Conservation (phyloP, 768 basidiomycete species). For the Tricholoma flavovirens region DNA sequence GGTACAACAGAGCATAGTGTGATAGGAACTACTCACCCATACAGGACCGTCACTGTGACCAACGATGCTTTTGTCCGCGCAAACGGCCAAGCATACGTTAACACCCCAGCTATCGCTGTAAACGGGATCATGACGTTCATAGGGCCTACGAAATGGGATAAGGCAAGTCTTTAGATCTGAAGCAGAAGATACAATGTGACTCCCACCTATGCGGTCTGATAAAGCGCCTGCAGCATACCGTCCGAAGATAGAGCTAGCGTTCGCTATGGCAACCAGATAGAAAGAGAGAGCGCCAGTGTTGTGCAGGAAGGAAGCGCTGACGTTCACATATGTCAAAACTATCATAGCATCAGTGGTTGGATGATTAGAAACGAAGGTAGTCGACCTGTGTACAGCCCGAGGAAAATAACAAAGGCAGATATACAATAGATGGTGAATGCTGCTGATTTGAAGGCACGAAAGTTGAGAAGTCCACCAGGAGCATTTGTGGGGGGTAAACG, state of each 20-base stretch:
- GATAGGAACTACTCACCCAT: slow-evolving; percentile 41
- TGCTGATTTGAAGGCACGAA: slow-evolving; percentile 42
- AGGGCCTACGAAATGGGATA: slow-evolving; percentile 34
- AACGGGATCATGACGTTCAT: slow-evolving; percentile 68
- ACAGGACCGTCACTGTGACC: slow-evolving; percentile 51
- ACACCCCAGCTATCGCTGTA: slow-evolving; percentile 45
- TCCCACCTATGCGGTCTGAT: slow-evolving; percentile 48
- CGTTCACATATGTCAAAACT: slow-evolving; percentile 67
- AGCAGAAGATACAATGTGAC: neutral
- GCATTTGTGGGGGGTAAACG: slow-evolving; percentile 50
- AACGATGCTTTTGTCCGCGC: slow-evolving; percentile 36
- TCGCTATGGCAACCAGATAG: slow-evolving; percentile 65
- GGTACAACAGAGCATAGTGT: neutral
- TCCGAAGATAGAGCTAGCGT: slow-evolving; percentile 59
- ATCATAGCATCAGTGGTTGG: slow-evolving; percentile 17
- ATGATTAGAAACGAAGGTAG: slow-evolving; percentile 23
- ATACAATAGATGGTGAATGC: slow-evolving; percentile 54
- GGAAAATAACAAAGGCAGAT: slow-evolving; percentile 50
- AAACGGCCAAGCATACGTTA: slow-evolving; percentile 73
- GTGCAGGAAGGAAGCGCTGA: slow-evolving; percentile 47
- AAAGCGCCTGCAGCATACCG: slow-evolving; percentile 49
- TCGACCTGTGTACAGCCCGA: slow-evolving; percentile 66
- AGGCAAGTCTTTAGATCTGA: neutral
- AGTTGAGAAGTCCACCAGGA: slow-evolving; percentile 54
- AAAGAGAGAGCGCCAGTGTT: slow-evolving; percentile 47